Percentiles rank a stretch among this genome's conserved stretches.
Evolutionary conservation across 106 monocot species (phyloP).

Genomic region (Vanilla planifolia): DNA sequence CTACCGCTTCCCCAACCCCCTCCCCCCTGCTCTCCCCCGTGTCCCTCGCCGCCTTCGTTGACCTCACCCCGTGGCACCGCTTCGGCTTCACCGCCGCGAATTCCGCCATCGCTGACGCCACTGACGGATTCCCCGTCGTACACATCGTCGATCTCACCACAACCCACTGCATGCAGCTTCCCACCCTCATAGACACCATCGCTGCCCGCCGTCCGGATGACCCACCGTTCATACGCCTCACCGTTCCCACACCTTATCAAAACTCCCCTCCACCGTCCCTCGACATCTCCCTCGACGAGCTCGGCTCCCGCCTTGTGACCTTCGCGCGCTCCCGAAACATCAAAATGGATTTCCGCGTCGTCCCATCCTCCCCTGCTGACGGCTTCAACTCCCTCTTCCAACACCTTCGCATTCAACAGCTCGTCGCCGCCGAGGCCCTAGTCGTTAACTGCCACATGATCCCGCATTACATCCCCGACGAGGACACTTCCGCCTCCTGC

Average conservation of each 20-base stretch:
- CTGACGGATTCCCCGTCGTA: conserved; percentile 53
- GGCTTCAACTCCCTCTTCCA: conserved; percentile 60
- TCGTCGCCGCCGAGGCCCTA: conserved; percentile 58
- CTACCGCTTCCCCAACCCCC: background rate
- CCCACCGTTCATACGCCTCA: conserved; percentile 61
- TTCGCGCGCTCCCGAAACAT: conserved; percentile 77
- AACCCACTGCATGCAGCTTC: conserved; percentile 97
- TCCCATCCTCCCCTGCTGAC: conserved; percentile 38
- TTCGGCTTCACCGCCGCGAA: conserved; percentile 89
- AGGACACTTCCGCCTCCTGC: conserved; percentile 3
- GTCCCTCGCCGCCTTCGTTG: conserved; percentile 70
- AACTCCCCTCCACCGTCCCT: conserved; percentile 31
- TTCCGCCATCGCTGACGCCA: conserved; percentile 80
- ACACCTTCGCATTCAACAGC: conserved; percentile 42
- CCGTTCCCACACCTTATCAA: conserved; percentile 20
- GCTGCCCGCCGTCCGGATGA: conserved; percentile 67
- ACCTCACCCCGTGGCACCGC: conserved; percentile 89
- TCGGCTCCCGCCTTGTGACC: conserved; percentile 58
- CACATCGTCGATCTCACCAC: conserved; percentile 85
- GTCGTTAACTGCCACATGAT: conserved; percentile 93
- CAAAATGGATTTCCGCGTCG: conserved; percentile 66
- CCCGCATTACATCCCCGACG: conserved; percentile 72
- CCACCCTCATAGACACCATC: conserved; percentile 83
- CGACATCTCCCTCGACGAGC: conserved; percentile 58
- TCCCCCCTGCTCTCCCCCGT: conserved; percentile 51